Conservation (phyloP, 163 green algal species). For the Scenedesmus sp. region DNA sequence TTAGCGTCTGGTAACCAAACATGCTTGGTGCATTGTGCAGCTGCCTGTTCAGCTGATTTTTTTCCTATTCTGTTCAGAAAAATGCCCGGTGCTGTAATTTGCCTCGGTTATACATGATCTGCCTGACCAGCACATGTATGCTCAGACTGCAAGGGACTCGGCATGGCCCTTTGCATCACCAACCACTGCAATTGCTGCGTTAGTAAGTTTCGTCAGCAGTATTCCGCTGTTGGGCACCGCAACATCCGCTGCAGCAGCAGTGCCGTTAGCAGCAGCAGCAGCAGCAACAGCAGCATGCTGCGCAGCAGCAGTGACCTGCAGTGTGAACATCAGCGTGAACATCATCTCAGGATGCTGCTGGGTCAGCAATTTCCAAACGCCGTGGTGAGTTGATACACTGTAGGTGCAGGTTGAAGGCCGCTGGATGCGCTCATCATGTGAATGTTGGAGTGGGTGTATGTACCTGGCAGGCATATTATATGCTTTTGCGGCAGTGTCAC, state of each 20-base stretch:
- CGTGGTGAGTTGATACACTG: neutral
- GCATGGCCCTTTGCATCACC: neutral
- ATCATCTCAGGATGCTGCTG: conserved; percentile 7
- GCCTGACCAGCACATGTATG: neutral
- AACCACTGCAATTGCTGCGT: neutral
- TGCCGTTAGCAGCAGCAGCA: neutral
- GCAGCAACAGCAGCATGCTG: too few species aligned
- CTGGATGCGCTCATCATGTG: too few species aligned
- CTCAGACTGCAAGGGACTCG: neutral
- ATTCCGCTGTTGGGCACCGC: neutral
- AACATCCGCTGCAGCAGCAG: conserved; percentile 6
- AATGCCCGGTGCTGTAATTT: too few species aligned
- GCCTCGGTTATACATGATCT: too few species aligned
- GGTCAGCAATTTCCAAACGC: conserved; percentile 12
- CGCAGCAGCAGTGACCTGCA: conserved; percentile 5
- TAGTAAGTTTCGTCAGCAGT: neutral
- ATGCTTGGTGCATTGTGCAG: too few species aligned
- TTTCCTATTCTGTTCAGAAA: too few species aligned
- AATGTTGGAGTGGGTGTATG: too few species aligned
- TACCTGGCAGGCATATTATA: too few species aligned
- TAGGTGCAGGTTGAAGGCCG: neutral
- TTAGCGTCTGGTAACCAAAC: too few species aligned
- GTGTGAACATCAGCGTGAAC: too few species aligned
- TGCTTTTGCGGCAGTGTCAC: too few species aligned
- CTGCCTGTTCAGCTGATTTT: too few species aligned